Base-by-base conservation (phyloP, 306 rosid species). In the Castanea crenata region DNA sequence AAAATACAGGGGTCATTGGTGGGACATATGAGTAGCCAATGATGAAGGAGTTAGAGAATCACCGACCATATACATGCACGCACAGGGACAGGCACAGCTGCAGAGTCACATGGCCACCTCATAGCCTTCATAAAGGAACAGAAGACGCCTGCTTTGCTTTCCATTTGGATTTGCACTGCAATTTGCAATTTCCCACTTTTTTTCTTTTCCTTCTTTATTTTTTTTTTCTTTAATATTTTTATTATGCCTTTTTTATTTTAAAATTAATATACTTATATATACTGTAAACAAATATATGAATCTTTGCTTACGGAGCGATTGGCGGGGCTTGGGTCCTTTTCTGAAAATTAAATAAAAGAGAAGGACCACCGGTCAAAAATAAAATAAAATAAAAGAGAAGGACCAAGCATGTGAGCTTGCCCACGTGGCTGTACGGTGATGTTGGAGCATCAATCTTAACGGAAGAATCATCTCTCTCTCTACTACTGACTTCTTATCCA, bases 291-390 rank as follows among this genome's bases (percentile, higher is more conserved):
- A 3, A 1, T 8, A 23, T 38, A 13, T 35, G 21, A 71, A 76
- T 12, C 31, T 19, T 13, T n/a, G 68, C 76, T 71, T 14, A 7
- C 69, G 83, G 85, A 85, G 87, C 78, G 83, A 87, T 85, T 80
- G 82, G 78, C 78, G 84, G 80, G 71, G 57, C 11, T 3, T 41
- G 14, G 1, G 2, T 4, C 18, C 4, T 58, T 56, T 19, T 56
- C 3, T n/a, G 46, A 41, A 38, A 41, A 41, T 41, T 2, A 41
- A 41, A 41, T 58, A 20, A 49, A 20, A 34, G 5, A 3, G 29
- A 20, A 8, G 5, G 11, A 25, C 58, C 18, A 32, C 46, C 12
- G 11, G 46, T 41, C 46, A 41, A 41, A 41, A 41, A 41, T 38
- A 38, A 38, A 38, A 38, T 38, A 38, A 38, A 38, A 38, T 58